Conservation (phyloP, 345 rosid genomes). For the Gossypioides kirkii region DNA sequence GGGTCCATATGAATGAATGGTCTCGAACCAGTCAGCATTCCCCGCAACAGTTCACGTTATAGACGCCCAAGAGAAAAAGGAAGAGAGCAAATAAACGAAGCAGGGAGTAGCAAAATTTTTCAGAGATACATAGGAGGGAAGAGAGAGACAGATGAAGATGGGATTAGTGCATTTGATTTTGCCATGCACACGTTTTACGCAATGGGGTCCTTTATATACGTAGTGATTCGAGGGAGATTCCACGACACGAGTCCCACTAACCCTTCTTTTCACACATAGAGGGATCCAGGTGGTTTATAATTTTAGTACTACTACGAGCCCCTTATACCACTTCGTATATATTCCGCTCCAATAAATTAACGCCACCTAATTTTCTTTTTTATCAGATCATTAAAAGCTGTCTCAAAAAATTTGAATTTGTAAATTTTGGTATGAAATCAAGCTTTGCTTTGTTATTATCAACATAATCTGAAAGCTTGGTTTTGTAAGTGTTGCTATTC, state of each 20-base stretch:
- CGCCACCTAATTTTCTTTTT: no score
- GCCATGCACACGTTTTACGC: constrained; percentile 29
- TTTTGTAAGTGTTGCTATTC: background rate
- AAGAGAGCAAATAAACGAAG: background rate
- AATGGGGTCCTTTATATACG: constrained; percentile 27
- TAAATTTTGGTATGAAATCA: no score
- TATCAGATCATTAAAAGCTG: no score
- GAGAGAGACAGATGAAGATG: background rate
- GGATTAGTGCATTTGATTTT: constrained; percentile 13
- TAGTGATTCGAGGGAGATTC: constrained; percentile 13
- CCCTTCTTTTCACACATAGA: constrained; percentile 31
- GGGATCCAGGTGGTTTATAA: background rate
- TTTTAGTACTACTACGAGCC: no score
- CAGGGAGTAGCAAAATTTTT: background rate
- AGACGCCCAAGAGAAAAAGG: constrained; percentile 8
- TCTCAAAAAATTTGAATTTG: no score
- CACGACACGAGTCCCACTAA: constrained; percentile 19
- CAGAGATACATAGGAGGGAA: background rate
- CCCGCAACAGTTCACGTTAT: constrained; percentile 49
- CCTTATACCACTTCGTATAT: no score
- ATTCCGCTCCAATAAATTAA: no score
- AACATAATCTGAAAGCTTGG: no score
- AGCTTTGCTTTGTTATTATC: no score
- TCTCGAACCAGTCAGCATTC: constrained; percentile 83
- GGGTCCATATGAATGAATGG: constrained; percentile 37